phyloP scores from a whole-genome alignment of 257 asterid species.

The Salvia hispanica region DNA sequence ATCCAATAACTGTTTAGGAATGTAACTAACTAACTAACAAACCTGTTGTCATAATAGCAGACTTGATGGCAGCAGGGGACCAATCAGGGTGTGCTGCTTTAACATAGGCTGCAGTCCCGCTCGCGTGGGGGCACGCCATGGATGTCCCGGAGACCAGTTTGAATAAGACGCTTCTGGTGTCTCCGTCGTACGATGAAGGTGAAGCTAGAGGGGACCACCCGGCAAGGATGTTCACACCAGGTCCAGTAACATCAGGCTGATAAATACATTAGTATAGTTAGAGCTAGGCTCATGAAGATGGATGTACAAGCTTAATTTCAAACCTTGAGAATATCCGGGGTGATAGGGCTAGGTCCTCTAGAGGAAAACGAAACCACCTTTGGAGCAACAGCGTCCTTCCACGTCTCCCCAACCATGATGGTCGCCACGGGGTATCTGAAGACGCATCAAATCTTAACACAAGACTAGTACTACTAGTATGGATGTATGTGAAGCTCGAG shows the following conservation, averaged over 20 bases:
- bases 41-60: conserved; percentile 55
- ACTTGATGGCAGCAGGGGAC: conserved; percentile 58
- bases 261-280: not conserved
- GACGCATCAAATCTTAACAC: not conserved
- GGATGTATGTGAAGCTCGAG: not conserved
- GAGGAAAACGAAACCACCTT: conserved; percentile 45
- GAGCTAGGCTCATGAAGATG: not conserved
- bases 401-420: conserved; percentile 37
- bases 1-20: no score
- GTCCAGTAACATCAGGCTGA: conserved; percentile 42
- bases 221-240: conserved; percentile 44
- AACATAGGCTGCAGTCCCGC: conserved; percentile 47
- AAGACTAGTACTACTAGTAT: no score
- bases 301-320: no score
- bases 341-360: conserved; percentile 44
- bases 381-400: conserved; percentile 48
- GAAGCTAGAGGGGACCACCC: conserved; percentile 40
- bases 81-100: conserved; percentile 49
- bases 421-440: conserved; percentile 39
- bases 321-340: conserved; percentile 40
- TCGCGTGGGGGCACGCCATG: conserved; percentile 51
- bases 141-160: conserved; percentile 51
- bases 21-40: no score
- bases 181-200: conserved; percentile 24
- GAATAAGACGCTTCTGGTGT: conserved; percentile 31